Base-by-base conservation (phyloP, 192 early-diverging fungal genomes). In the Chytriomyces sp. region DNA sequence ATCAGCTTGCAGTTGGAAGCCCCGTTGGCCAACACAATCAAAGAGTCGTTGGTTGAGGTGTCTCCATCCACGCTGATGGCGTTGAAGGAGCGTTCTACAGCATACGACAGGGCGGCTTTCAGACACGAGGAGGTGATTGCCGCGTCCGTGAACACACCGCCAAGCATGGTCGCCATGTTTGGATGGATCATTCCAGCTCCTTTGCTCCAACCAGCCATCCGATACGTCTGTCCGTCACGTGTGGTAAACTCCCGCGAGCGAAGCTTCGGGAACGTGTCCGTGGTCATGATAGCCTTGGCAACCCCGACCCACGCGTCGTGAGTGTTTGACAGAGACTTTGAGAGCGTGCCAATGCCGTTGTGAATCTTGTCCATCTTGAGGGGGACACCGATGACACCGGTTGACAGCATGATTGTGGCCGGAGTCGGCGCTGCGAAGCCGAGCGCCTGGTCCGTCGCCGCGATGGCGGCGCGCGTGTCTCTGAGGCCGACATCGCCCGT, bases 121-220 rank as follows among this genome's bases (percentile, higher is more conserved):
- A 97, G 82, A 38, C 87, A 79, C n/a, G 64, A 44, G 30, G 88
- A 82, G 2, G 84, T 73, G 6, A 98, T 80, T 10, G 84, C 70
- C 5, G 87, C 83, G 79, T 98, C 96, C 0, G 96, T 98, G 55
- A 93, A 93, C 12, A 97, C 81, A 17, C 90, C 89, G 6, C 90
- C 90, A 38, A 98, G 83, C 71, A 98, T 80, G 5, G 96, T 98
- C 14, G 95, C 96, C 96, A 98, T 98, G 79, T 97, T 94, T 10
- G 96, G 96, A 75, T 98, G 96, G 61, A 98, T 96, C 96, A 96
- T 96, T 8, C 96, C 96, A 4, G 96, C 96, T 38, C 96, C 96
- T 82, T 98, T 98, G 25, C 90, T 89, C 78, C 96, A 95, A 19
- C 96, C 96, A 0, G 95, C 94, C 85, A 98, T 90, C n/a, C 88